Evolutionary conservation across 441 rosid species (phyloP), one percentile per base, ranked within the genome.

Genomic region (Capsella rubella): DNA sequence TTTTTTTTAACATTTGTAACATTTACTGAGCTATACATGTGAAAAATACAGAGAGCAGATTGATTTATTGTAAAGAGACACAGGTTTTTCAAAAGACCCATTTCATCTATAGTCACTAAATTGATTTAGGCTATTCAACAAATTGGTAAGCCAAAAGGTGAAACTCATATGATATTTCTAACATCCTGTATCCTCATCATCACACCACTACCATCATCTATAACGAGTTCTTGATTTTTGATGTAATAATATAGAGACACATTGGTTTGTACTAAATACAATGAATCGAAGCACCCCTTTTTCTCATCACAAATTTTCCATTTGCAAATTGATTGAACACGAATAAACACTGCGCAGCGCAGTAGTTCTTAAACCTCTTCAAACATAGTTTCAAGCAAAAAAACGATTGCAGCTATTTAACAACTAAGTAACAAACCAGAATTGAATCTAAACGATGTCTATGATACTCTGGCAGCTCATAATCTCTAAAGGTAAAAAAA

Each of bases 311-410:
- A 40, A 62, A 49, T 6, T 64, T 15, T 37, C 59, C 18, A 58
- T 35, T 46, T 4, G 56, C 47, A 70, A 31, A 51, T 59, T 42
- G 34, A 71, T 6, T 62, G 3, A 40, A 71, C 6, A 31, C 31
- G 64, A 54, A 5, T 42, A 13, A 18, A 61, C 14, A 71, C 32
- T 7, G 29, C 35, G 58, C 39, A 47, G 34, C 35, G 49, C 39
- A 47, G 34, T 45, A 45, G 28, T 34, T 52, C 32, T 13, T 56
- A 46, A 35, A 46, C 50, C 28, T 65, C 0, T 37, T 64, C 71
- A 54, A 64, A 16, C 68, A 64, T 55, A 64, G 50, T 34, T 72
- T 72, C 3, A 50, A 14, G 45, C 60, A 50, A 40, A 42, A 42
- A 54, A 16, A 52, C 21, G 2, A 50, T 12, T 8, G 45, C 16